Evolutionary conservation across 805 yeast genomes (phyloP), one percentile per base, ranked within the genome.

Genomic region (Kodamaea sagamina): DNA sequence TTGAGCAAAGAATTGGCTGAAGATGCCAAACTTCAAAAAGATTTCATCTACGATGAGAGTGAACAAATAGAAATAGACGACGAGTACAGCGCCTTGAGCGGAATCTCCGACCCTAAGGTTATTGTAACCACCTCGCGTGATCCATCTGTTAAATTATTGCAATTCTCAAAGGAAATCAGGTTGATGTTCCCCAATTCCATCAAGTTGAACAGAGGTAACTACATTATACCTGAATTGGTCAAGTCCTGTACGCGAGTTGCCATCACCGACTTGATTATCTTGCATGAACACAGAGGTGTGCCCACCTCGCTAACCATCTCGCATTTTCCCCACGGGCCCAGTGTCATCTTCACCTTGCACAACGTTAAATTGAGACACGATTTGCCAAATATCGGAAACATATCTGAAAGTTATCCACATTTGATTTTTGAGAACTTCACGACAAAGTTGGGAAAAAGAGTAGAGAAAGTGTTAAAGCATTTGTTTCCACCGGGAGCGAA

Each of bases 301-400:
- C 99, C 99, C 41, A 90, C 97, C 0, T 87, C 97, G 1, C 58
- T 93, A 47, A 92, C 98, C 1, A 70, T 93, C 19, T 84, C 93
- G 25, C 99, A 93, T 71, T 86, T 93, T 63, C 99, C 99, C 3
- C 96, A 93, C 61, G 99, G 99, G 0, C 99, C 99, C 13, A 86
- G 97, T 2, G 95, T 93, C 25, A 84, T 86, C 36, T 93, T 93
- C 73, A 87, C 97, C 8, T 71, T 93, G 44, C 98, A 93, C 66
- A 93, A 93, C 58, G 98, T 93, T 42, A 89, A 88, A 18, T 72
- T 93, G 44, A 83, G 98, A 63, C 99, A 93, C 63, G 99, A 93
- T 67, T 77, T 93, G 35, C 72, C 84, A 19, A 81, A 88, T 55
- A 75, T 85, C 22, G 97, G 97, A 11, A 89, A 86, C 57, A 87